These are phyloP conservation scores for Zygosaccharomyces kombuchaensis DNA, from an alignment of 805 yeast species.

Conservation along the genomic window DNA sequence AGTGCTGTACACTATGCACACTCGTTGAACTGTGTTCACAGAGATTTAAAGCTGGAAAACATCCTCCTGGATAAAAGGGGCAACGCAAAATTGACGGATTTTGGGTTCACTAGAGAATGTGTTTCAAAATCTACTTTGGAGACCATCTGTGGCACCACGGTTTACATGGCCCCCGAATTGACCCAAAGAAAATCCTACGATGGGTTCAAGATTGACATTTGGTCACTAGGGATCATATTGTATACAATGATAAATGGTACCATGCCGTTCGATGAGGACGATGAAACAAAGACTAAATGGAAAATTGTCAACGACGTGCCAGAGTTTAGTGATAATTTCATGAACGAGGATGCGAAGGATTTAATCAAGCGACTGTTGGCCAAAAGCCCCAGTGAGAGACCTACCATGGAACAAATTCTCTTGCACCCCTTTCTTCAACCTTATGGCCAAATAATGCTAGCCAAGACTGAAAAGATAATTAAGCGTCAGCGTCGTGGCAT, in stretches of 20 bases:
- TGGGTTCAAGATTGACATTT: conserved; percentile 78
- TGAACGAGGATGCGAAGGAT: conserved; percentile 47
- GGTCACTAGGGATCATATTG: conserved; percentile 89
- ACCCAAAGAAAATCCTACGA: conserved; percentile 62
- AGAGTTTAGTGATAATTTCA: conserved; percentile 38
- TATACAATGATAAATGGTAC: conserved; percentile 80
- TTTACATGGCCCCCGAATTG: conserved; percentile 96
- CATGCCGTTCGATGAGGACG: conserved; percentile 89
- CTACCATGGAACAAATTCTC: conserved; percentile 50
- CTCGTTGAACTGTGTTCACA: conserved; percentile 69
- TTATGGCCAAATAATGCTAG: conserved; percentile 41
- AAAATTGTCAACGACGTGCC: conserved; percentile 69
- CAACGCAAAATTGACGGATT: conserved; percentile 77
- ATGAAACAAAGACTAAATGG: conserved; percentile 54
- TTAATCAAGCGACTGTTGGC: conserved; percentile 52
- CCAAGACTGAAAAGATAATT: conserved; percentile 37
- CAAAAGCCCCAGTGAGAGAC: conserved; percentile 65
- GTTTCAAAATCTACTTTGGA: conserved; percentile 54
- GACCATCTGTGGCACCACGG: conserved; percentile 91
- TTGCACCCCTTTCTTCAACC: conserved; percentile 47
- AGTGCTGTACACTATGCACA: conserved; percentile 68
- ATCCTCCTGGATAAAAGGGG: conserved; percentile 54
- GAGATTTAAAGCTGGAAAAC: conserved; percentile 83
- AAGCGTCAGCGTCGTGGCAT: conserved; percentile 35
- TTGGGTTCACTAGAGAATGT: conserved; percentile 87